phyloP scores from a whole-genome alignment of 805 yeast genomes.

The Candida railenensis region DNA sequence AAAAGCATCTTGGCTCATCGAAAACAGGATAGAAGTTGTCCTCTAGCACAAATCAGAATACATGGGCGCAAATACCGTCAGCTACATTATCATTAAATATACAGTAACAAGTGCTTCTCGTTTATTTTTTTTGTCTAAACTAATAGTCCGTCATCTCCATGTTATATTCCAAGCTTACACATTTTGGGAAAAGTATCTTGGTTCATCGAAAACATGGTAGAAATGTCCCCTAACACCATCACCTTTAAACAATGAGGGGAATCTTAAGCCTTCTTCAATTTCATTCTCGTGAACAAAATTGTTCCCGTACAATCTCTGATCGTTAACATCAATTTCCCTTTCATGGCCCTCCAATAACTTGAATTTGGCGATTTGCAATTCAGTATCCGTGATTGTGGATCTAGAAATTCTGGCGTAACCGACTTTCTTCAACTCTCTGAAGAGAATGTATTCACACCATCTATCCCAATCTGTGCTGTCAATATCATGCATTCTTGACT shows the following conservation, averaged over 20 bases:
- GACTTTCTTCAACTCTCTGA: conserved; percentile 78
- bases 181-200: conserved; percentile 63
- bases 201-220: conserved; percentile 94
- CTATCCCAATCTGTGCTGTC: conserved; percentile 94
- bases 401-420: conserved; percentile 95
- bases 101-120: too few species aligned
- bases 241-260: conserved; percentile 79
- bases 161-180: background rate
- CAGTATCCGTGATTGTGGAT: conserved; percentile 94
- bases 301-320: conserved; percentile 48
- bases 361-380: conserved; percentile 93
- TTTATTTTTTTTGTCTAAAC: too few species aligned
- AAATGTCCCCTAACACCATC: conserved; percentile 92
- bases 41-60: too few species aligned
- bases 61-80: too few species aligned
- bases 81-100: too few species aligned
- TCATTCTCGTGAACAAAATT: conserved; percentile 53
- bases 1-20: conserved; percentile 86
- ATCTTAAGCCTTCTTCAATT: conserved; percentile 62
- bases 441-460: conserved; percentile 97
- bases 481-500: conserved; percentile 87
- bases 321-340: conserved; percentile 30
- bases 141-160: too few species aligned
- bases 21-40: conserved; percentile 93
- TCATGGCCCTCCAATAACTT: conserved; percentile 48